Evolutionary conservation across 2,329 filamentous ascomycete genomes (phyloP), one percentile per base, ranked within the genome.

Genomic region (Davidsoniella neocaledoniae): DNA sequence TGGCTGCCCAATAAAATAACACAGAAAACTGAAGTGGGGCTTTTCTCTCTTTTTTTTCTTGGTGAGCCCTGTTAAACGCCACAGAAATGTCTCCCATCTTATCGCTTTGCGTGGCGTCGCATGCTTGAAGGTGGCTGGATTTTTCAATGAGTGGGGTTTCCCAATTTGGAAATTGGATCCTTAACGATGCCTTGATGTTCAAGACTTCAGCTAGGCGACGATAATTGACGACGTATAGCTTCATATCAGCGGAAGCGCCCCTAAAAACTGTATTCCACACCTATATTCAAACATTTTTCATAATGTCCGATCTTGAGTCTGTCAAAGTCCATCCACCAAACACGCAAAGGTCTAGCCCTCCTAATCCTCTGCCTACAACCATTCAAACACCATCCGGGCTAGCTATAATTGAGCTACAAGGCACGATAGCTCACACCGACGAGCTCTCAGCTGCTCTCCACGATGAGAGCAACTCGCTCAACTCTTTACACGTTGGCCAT

Each of bases 381-480:
- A 76, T 96, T 14, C 84, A 88, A 58, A 95, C 90, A 1, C 91
- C 91, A 0, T 80, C 83, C 0, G 91, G 91, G 46, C 76, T 95
- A 39, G 90, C 90, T 16, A 72, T 98, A 43, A 71, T 98, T 51
- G 91, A 96, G 66, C 76, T 98, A 12, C 91, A 98, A 69, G 91
- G 88, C 54, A 86, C 78, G 12, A 81, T 98, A 66, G 90, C 93
- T 63, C 44, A 53, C 17, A 53, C 51, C 17, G 40, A 53, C 33
- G 48, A 50, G 44, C 70, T 87, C 1, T 80, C 86, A 6, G 55
- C 66, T 2, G 59, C 64, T 21, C 50, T 47, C 17, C 12, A 33
- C 16, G 51, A 52, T 5, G 53, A 54, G 25, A 46, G 17, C 25
- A 53, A 53, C 17, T 52, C 38, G 7, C 50, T 42, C 6, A 25